phyloP scores from a whole-genome alignment of 441 rosid genomes.

The Adansonia grandidieri region DNA sequence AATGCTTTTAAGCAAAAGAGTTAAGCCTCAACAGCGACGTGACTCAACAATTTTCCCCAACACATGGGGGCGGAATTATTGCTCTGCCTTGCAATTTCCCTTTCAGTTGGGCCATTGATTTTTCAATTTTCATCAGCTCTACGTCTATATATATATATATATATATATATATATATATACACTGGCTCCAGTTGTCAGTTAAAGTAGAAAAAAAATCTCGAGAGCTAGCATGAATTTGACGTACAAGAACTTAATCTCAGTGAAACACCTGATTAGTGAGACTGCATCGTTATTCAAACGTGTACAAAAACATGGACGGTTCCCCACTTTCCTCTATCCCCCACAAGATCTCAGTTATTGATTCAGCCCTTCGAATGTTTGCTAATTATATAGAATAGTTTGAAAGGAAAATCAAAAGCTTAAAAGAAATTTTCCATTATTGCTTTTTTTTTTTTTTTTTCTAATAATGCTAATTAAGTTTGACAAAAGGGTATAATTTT shows the following conservation, averaged over 20 bases:
- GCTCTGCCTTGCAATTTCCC: slow-evolving; percentile 32
- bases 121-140: background rate
- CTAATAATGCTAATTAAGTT: too few relatives aligned
- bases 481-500: too few relatives aligned
- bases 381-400: background rate
- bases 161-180: background rate
- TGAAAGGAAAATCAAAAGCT: too few relatives aligned
- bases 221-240: background rate
- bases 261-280: background rate
- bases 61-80: slow-evolving; percentile 41
- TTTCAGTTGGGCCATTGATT: slow-evolving; percentile 17
- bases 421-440: too few relatives aligned
- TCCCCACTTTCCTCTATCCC: background rate
- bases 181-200: background rate
- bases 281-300: background rate
- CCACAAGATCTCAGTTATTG: slow-evolving; percentile 1
- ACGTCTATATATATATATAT: background rate
- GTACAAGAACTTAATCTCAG: background rate
- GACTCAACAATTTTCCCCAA: slow-evolving; percentile 41
- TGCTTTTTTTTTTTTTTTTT: too few relatives aligned
- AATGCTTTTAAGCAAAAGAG: slow-evolving; percentile 25
- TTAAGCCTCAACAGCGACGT: slow-evolving; percentile 43
- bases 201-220: background rate
- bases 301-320: background rate
- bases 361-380: background rate